Evolutionary conservation across 2,329 filamentous ascomycete species (phyloP).

Genomic region (Colletotrichum sp.): DNA sequence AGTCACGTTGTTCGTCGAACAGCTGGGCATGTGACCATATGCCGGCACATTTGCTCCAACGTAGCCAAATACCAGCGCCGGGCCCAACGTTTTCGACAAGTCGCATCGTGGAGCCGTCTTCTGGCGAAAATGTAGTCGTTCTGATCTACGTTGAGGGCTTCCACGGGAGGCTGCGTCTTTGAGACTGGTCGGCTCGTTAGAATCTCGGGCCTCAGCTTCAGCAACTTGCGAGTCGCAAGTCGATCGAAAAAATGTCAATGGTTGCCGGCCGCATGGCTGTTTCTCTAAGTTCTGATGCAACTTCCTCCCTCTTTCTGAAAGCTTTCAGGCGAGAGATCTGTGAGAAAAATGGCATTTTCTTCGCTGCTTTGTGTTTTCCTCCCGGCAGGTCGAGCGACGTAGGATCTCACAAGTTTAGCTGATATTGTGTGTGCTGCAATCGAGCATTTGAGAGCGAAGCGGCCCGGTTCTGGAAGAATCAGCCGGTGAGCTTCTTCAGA

Average conservation of each 20-base stretch:
- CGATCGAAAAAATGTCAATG: not conserved
- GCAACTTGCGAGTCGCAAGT: not conserved
- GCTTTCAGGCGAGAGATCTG: not conserved
- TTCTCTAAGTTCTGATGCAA: not conserved
- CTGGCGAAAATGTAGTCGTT: not conserved
- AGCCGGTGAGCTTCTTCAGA: not conserved
- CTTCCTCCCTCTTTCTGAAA: not conserved
- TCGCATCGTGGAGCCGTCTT: not conserved
- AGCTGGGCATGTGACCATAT: rapidly evolving
- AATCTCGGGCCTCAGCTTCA: not conserved
- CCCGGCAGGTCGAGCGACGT: not conserved
- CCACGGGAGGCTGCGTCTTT: not conserved
- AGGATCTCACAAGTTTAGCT: not conserved
- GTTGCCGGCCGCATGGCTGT: not conserved
- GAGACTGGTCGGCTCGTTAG: not conserved
- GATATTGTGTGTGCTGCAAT: not conserved
- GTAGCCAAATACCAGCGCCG: not conserved
- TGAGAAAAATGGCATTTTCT: not conserved
- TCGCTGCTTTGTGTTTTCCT: no score
- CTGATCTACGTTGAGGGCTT: rapidly evolving
- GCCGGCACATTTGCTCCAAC: not conserved
- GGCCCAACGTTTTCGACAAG: not conserved
- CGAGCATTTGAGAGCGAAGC: rapidly evolving
- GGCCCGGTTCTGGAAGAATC: no score
- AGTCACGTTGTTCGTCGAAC: not conserved